A percentile compares a stretch with the other conserved stretches of the same genome.
phyloP scores from a whole-genome alignment of 441 rosid genomes.

The Adansonia grandidieri region DNA sequence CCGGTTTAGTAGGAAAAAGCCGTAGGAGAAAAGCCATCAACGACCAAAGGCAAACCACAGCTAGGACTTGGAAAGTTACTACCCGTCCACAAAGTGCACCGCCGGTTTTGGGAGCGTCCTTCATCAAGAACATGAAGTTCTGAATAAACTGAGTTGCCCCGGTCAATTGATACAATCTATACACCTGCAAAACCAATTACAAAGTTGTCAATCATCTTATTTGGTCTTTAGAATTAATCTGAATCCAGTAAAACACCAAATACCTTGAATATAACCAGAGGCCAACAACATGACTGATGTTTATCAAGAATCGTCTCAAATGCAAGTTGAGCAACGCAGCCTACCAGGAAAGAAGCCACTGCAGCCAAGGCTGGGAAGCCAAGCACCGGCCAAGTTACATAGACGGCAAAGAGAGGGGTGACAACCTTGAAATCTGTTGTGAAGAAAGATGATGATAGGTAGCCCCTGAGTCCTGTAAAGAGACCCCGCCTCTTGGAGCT shows the following conservation, averaged over 20 bases:
- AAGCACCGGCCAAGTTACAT: constrained; percentile 71
- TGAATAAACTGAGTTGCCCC: constrained; percentile 75
- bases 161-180: constrained; percentile 79
- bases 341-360: constrained; percentile 71
- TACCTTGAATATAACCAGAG: constrained; percentile 85
- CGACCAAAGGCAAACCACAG: constrained; percentile 87
- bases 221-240: constrained; percentile 9
- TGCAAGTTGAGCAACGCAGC: constrained; percentile 68
- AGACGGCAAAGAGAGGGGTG: constrained; percentile 55
- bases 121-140: constrained; percentile 68
- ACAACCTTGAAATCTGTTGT: constrained; percentile 68
- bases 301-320: constrained; percentile 60
- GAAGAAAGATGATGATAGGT: constrained; percentile 61
- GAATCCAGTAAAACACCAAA: background rate
- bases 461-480: constrained; percentile 80
- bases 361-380: constrained; percentile 64
- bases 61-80: constrained; percentile 67
- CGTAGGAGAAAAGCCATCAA: constrained; percentile 73
- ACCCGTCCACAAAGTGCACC: constrained; percentile 66
- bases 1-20: constrained; percentile 85
- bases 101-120: constrained; percentile 55
- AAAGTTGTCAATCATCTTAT: constrained; percentile 19
- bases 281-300: constrained; percentile 79
- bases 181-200: constrained; percentile 55
- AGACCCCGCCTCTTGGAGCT: constrained; percentile 88